A percentile compares a stretch with the other conserved stretches of the same genome.
Conservation (phyloP, 2,329 filamentous ascomycete genomes). For the Tolypocladium inflatum region DNA sequence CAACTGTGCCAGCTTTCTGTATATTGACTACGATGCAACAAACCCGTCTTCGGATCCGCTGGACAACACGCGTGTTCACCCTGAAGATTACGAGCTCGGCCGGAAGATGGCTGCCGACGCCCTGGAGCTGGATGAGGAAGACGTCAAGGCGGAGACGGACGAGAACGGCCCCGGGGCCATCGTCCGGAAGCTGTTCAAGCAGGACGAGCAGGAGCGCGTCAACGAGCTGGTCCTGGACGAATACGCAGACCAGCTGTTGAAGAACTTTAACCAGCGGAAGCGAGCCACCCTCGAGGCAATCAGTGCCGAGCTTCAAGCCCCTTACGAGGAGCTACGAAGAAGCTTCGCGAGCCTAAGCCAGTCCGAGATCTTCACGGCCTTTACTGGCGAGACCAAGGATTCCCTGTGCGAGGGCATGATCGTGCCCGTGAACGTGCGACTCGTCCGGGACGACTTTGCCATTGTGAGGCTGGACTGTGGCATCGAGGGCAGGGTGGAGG, state of each 20-base stretch:
- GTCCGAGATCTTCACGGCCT: constrained; percentile 88
- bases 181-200: constrained; percentile 88
- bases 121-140: constrained; percentile 91
- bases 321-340: constrained; percentile 88
- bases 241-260: constrained; percentile 91
- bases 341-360: constrained; percentile 61
- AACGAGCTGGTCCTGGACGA: constrained; percentile 95
- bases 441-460: constrained; percentile 86
- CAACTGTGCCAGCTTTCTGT: constrained; percentile 94
- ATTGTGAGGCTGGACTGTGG: constrained; percentile 92
- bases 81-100: constrained; percentile 95
- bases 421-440: constrained; percentile 76
- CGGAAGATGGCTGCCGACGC: constrained; percentile 98
- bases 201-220: constrained; percentile 88
- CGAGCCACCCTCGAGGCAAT: constrained; percentile 94
- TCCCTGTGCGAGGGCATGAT: constrained; percentile 86
- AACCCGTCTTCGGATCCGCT: constrained; percentile 81
- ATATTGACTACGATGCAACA: constrained; percentile 76
- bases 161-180: constrained; percentile 85
- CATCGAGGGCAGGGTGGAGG: constrained; percentile 79
- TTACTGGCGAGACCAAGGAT: constrained; percentile 85
- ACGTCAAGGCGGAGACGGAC: constrained; percentile 88
- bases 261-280: constrained; percentile 88
- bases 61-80: constrained; percentile 94
- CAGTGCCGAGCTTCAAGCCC: constrained; percentile 80